A percentile compares a stretch with the other conserved stretches of the same genome.
Evolutionary conservation across 1,284 basidiomycete species (phyloP).

Genomic region (Ustilago hordei): DNA sequence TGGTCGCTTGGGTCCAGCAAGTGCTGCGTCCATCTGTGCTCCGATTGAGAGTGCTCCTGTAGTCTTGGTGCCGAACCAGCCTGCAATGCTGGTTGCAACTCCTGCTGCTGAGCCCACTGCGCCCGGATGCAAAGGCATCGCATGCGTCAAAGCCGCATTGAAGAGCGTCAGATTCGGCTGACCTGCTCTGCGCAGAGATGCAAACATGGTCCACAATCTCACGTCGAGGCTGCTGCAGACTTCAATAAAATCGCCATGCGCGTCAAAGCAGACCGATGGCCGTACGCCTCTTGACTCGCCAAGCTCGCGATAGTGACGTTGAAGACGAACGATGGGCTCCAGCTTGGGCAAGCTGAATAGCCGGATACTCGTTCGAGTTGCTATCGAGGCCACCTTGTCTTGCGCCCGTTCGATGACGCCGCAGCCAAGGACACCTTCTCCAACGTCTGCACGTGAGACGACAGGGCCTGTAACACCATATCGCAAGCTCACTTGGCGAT

Average conservation of each 20-base stretch:
- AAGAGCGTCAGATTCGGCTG: slow-evolving; percentile 53
- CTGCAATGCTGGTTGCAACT: slow-evolving; percentile 55
- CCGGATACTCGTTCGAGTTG: slow-evolving; percentile 55
- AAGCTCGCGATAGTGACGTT: slow-evolving; percentile 55
- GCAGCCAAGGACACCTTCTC: slow-evolving; percentile 52
- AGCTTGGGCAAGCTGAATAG: slow-evolving; percentile 57
- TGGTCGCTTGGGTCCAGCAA: slow-evolving; percentile 56
- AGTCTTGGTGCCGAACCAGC: slow-evolving; percentile 57
- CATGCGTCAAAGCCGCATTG: slow-evolving; percentile 18
- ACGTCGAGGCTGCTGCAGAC: slow-evolving; percentile 59
- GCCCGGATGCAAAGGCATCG: slow-evolving; percentile 58
- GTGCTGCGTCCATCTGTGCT: slow-evolving; percentile 51
- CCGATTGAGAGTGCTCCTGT: slow-evolving; percentile 52
- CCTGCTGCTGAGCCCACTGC: slow-evolving; percentile 51
- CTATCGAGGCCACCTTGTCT: slow-evolving; percentile 50
- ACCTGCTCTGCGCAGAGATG: slow-evolving; percentile 51
- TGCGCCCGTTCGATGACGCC: slow-evolving; percentile 48
- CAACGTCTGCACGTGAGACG: slow-evolving; percentile 48
- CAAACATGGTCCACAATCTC: slow-evolving; percentile 63
- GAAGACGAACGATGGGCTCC: slow-evolving; percentile 53
- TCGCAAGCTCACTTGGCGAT: slow-evolving; percentile 28
- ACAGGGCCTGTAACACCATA: slow-evolving; percentile 57
- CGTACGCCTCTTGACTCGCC: slow-evolving; percentile 40
- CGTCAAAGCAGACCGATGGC: slow-evolving; percentile 45
- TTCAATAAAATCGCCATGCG: slow-evolving; percentile 63